Base-by-base conservation (phyloP, 441 rosid genomes). In the Croton laevigatus region DNA sequence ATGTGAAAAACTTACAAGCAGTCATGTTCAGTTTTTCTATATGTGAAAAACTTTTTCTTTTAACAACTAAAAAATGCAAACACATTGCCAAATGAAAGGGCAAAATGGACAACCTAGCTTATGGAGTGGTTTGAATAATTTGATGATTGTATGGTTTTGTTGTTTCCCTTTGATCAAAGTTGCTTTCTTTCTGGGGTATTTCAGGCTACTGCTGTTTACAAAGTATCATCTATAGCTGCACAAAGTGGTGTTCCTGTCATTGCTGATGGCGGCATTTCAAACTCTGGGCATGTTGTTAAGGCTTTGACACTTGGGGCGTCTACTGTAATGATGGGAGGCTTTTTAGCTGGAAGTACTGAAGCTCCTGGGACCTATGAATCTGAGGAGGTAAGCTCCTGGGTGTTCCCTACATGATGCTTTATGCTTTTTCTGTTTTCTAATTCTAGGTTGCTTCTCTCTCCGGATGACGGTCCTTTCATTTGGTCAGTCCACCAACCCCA, bases 181-280 rank as follows among this genome's bases (percentile, higher is more conserved):
- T 6, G 53, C 48, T 78, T 65, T 20, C 62, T 55, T 32, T 52
- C 32, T 2, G 32, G 32, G 59, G 74, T 60, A 38, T 74, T 38
- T 46, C 82, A 94, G 98, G 97, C 97, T 73, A 86, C 97, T 74
- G 97, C 97, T 54, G 93, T 94, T 54, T 94, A 89, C 81, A 91
- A 91, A 83, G 97, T 91, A 60, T 82, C 97, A 63, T 84, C 89
- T 40, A 58, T 91, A 8, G 92, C 98, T 70, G 79, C 94, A n/a
- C 90, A 81, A 71, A 75, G 83, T 63, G 88, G 88, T 72, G 81
- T 91, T 23, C 97, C 97, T 22, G 90, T 89, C 38, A 84, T 94
- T 77, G 98, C 97, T 0, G 98, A 94, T 82, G 98, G 98, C 73
- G 98, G 96, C 63, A 88, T 94, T 78, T 88, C 94, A 77, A 86